Evolutionary conservation across 805 yeast species (phyloP), one percentile per base, ranked within the genome.

Genomic region (Ogataea angusta): DNA sequence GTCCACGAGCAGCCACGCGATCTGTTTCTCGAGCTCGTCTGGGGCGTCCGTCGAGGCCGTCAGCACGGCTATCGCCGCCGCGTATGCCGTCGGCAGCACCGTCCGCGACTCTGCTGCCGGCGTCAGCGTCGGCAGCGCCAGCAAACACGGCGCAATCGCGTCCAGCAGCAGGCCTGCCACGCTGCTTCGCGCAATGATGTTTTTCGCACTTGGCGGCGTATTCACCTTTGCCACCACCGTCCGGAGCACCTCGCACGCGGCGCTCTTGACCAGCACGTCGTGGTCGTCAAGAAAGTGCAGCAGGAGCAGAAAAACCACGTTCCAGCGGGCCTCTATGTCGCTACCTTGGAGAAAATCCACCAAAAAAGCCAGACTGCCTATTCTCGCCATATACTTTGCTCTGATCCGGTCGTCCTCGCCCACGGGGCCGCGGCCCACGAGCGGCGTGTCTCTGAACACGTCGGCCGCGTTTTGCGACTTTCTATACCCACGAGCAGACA

Each of bases 61-160:
- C 27, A 45, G 37, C 10, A 62, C 29, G 2, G 38, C 30, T 2
- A 57, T 25, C 6, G 49, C 34, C 0, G 59, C 36, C 10, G 49
- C 36, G 29, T 62, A 62, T 0, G 63, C 54, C 10, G 42, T 13
- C 2, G 54, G 51, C 3, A 62, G 40, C 2, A 60, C 45, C 8
- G 17, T 1, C 2, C 34, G 19, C 7, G 62, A 53, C 24, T 53
- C 50, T 2, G 38, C 39, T 6, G 37, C 46, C 1, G 66, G 59
- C 3, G 64, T 60, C 13, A 56, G 49, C 5, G 57, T 34, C 3
- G 67, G 67, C 25, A 62, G 45, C 5, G 62, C 47, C 22, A 62
- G 36, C 10, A 62, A 34, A 24, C 56, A 49, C 1, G 66, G 64
- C 4, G 49, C 33, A 3, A 62, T 42, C 2, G 58, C 36, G 8